Percentiles rank a stretch among this genome's conserved stretches.
These are phyloP conservation scores for Tylopilus orsonianus DNA, from an alignment of 1,284 basidiomycete species.

Conservation along the genomic window DNA sequence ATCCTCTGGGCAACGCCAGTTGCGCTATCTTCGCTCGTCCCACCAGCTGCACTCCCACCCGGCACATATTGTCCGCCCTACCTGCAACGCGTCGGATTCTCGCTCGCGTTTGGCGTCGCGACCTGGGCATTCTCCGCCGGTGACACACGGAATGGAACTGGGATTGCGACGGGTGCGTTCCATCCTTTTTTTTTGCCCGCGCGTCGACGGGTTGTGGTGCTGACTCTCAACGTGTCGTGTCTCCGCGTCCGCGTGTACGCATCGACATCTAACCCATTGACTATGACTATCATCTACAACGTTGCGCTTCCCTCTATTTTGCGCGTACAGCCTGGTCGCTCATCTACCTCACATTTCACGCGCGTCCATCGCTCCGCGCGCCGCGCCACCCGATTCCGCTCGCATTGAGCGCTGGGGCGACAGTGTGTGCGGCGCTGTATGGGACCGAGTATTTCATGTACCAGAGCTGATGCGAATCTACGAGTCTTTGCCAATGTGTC, in stretches of 20 bases:
- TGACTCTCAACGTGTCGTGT: not conserved
- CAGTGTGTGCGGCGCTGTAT: constrained; percentile 39
- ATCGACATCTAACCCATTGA: no score
- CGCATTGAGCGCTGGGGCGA: constrained; percentile 36
- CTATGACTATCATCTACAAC: no score
- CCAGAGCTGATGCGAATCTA: no score
- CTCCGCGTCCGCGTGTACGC: no score
- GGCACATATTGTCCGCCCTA: constrained; percentile 40
- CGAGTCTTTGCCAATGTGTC: no score
- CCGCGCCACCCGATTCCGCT: constrained; percentile 38
- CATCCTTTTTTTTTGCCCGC: not conserved
- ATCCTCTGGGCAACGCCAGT: no score
- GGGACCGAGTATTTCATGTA: constrained; percentile 46
- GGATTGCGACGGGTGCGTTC: constrained; percentile 44
- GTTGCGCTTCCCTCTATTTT: no score
- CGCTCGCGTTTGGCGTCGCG: constrained; percentile 44
- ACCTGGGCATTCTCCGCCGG: constrained; percentile 44
- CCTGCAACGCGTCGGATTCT: constrained; percentile 44
- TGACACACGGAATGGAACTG: constrained; percentile 45
- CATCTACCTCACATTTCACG: constrained; percentile 45
- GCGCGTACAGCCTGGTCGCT: constrained; percentile 45
- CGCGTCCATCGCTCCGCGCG: constrained; percentile 34
- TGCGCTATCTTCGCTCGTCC: constrained; percentile 37
- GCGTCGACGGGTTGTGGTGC: no score
- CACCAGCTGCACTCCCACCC: constrained; percentile 30